A percentile compares a stretch with the other conserved stretches of the same genome.
phyloP scores from a whole-genome alignment of 164 flowering plant genomes.

The Stephania cephalantha region DNA sequence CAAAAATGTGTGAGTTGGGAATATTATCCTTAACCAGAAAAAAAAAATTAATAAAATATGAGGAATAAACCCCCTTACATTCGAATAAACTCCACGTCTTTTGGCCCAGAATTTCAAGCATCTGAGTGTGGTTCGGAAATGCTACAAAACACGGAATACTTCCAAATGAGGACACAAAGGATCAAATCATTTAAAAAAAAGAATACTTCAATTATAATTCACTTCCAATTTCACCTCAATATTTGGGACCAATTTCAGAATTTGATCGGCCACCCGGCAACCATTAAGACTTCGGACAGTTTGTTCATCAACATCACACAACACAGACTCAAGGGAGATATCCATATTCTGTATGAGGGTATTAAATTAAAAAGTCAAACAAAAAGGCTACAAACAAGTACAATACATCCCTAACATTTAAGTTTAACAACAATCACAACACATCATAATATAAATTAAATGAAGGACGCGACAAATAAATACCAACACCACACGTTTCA shows the following conservation, averaged over 20 bases:
- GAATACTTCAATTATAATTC: not conserved
- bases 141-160: conserved; percentile 31
- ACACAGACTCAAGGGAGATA: conserved; percentile 36
- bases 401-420: not conserved
- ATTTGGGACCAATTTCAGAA: conserved; percentile 43
- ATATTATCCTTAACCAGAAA: not conserved
- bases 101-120: conserved; percentile 95
- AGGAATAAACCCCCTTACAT: conserved; percentile 48
- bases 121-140: conserved; percentile 73
- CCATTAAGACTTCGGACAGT: conserved; percentile 50
- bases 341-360: conserved; percentile 32
- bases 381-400: not conserved
- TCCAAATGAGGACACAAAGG: conserved; percentile 21
- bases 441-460: not conserved
- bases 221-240: conserved; percentile 24
- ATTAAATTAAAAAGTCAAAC: not conserved
- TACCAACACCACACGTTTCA: no score
- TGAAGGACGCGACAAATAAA: no score
- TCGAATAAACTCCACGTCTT: conserved; percentile 94
- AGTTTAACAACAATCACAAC: not conserved
- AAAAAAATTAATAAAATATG: not conserved
- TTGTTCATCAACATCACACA: conserved; percentile 38
- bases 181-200: conserved; percentile 27
- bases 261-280: conserved; percentile 51
- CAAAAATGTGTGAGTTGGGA: not conserved